phyloP scores from a whole-genome alignment of 345 rosid genomes.

The Hibiscus syriacus region DNA sequence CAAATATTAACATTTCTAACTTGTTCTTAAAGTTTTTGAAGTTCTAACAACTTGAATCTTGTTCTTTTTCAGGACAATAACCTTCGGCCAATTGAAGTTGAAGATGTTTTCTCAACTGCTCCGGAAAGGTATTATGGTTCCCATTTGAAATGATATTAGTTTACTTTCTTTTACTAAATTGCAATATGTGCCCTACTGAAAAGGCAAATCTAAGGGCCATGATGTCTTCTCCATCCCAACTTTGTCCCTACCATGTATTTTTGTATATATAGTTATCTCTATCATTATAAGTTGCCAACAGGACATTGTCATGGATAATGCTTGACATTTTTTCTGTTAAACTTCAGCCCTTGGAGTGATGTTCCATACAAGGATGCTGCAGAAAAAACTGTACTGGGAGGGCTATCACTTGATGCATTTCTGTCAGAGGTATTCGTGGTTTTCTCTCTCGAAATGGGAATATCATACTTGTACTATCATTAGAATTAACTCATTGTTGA shows the following conservation, averaged over 20 bases:
- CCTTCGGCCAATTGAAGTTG: conserved; percentile 68
- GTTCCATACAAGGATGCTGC: conserved; percentile 66
- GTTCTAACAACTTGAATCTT: conserved; percentile 14
- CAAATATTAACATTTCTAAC: background rate
- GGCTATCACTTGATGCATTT: conserved; percentile 63
- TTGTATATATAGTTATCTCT: background rate
- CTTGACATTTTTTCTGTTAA: conserved; percentile 7
- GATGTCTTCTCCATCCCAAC: background rate
- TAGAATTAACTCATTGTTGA: background rate
- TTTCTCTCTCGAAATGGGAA: background rate
- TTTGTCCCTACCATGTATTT: background rate
- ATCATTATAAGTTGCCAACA: conserved; percentile 2
- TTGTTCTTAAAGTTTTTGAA: conserved; percentile 2
- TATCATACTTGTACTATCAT: background rate
- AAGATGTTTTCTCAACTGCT: conserved; percentile 90
- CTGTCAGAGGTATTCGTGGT: conserved; percentile 58
- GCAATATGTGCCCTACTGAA: background rate
- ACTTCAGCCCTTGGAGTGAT: conserved; percentile 80
- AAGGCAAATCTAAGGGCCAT: background rate
- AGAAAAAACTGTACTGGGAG: conserved; percentile 61
- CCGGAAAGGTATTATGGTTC: conserved; percentile 62
- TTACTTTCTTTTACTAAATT: background rate
- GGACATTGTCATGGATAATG: background rate
- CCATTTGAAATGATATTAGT: background rate
- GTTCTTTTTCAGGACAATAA: conserved; percentile 60